Evolutionary conservation across 306 rosid species (phyloP).

Genomic region (Arachis stenosperma): DNA sequence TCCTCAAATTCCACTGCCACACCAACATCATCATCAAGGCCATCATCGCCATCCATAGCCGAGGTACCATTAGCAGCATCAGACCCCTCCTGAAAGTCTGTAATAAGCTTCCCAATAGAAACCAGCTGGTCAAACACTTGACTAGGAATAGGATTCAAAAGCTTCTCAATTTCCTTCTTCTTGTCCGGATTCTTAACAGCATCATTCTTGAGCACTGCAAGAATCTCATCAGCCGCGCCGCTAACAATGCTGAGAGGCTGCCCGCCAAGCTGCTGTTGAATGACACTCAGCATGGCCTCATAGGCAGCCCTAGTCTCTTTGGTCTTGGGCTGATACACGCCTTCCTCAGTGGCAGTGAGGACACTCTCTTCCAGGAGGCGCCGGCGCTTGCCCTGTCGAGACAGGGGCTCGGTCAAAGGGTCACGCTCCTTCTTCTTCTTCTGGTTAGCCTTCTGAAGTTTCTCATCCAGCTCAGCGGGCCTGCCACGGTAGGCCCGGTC

Average conservation of each 20-base stretch:
- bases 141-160: conserved; percentile 61
- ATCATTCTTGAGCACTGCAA: conserved; percentile 77
- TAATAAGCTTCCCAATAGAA: conserved; percentile 73
- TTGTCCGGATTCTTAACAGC: conserved; percentile 62
- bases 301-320: conserved; percentile 93
- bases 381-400: conserved; percentile 63
- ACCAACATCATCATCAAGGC: conserved; percentile 85
- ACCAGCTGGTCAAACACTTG: conserved; percentile 69
- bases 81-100: conserved; percentile 79
- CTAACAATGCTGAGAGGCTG: conserved; percentile 82
- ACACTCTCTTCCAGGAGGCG: conserved; percentile 82
- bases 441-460: conserved; percentile 66
- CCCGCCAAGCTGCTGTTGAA: conserved; percentile 87
- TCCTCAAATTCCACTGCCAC: conserved; percentile 97
- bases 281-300: conserved; percentile 91
- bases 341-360: conserved; percentile 73
- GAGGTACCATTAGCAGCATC: conserved; percentile 53
- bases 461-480: conserved; percentile 75
- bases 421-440: conserved; percentile 77
- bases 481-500: conserved; percentile 74
- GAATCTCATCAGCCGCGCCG: conserved; percentile 84
- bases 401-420: conserved; percentile 45
- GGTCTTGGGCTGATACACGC: conserved; percentile 85
- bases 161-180: conserved; percentile 91
- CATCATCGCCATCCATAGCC: conserved; percentile 62